phyloP scores from a whole-genome alignment of 495 filamentous ascomycete genomes.

The Cladorrhinum samala region DNA sequence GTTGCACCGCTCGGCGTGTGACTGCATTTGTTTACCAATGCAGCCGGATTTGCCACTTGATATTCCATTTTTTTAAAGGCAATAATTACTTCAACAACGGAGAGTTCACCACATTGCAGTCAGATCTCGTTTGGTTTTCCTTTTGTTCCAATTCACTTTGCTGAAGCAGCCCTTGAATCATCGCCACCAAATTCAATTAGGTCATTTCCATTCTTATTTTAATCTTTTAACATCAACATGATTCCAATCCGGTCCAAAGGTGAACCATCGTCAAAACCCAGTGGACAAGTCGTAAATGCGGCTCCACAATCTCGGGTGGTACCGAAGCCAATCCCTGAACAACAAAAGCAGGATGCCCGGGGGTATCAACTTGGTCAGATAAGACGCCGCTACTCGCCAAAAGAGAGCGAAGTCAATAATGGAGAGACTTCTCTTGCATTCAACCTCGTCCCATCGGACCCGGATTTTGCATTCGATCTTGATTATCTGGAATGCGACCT shows the following conservation, averaged over 20 bases:
- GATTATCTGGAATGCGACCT: slow-evolving; percentile 65
- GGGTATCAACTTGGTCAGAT: slow-evolving; percentile 75
- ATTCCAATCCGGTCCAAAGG: slow-evolving; percentile 21
- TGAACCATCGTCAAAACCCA: slow-evolving; percentile 7
- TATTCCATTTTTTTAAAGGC: no score
- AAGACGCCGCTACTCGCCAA: slow-evolving; percentile 61
- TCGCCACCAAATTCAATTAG: neutral
- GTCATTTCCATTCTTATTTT: neutral
- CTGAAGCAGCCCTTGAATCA: neutral
- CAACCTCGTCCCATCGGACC: slow-evolving; percentile 70
- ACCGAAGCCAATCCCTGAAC: slow-evolving; percentile 57
- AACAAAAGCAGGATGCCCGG: slow-evolving; percentile 61
- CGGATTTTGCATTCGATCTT: slow-evolving; percentile 79
- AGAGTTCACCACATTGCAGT: no score
- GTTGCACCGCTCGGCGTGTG: no score
- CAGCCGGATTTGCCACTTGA: neutral
- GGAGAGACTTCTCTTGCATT: slow-evolving; percentile 53
- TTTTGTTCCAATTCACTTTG: neutral
- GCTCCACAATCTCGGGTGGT: slow-evolving; percentile 45
- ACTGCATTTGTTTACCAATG: neutral
- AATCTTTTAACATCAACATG: slow-evolving; percentile 17
- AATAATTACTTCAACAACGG: no score
- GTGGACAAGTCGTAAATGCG: slow-evolving; percentile 36
- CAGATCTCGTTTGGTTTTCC: neutral
- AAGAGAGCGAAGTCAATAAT: slow-evolving; percentile 46